Evolutionary conservation across 805 yeast genomes (phyloP).

Genomic region (Saccharomycopsis fermentans): DNA sequence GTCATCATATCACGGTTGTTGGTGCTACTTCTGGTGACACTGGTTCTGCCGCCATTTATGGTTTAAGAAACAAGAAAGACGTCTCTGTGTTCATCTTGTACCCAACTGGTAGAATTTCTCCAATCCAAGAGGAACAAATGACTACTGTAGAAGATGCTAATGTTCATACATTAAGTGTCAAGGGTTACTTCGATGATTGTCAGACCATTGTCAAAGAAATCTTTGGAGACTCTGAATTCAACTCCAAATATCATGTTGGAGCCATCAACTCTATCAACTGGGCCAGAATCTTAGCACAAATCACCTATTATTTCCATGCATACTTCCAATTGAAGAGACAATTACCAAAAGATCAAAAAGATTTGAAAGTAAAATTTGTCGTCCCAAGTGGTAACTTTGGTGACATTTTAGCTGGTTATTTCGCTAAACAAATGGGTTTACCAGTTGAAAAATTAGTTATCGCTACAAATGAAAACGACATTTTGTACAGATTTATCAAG

Average conservation of each 20-base stretch:
- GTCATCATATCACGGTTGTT: conserved; percentile 85
- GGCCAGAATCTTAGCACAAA: conserved; percentile 98
- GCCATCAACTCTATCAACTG: conserved; percentile 98
- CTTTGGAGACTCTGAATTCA: conserved; percentile 83
- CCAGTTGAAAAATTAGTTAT: conserved; percentile 80
- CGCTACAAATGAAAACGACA: conserved; percentile 94
- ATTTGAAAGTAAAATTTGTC: conserved; percentile 59
- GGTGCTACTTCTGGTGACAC: conserved; percentile 99
- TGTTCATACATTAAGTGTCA: conserved; percentile 90
- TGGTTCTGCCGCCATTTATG: conserved; percentile 98
- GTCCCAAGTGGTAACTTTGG: conserved; percentile 99
- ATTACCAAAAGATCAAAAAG: conserved; percentile 24
- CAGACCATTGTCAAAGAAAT: conserved; percentile 92
- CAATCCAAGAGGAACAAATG: conserved; percentile 98
- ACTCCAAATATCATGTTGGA: conserved; percentile 84
- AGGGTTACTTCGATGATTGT: conserved; percentile 96
- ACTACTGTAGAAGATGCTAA: conserved; percentile 88
- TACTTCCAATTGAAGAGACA: conserved; percentile 60
- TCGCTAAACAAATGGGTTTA: conserved; percentile 90
- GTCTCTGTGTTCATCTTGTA: conserved; percentile 94
- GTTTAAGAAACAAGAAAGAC: conserved; percentile 92
- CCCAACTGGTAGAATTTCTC: conserved; percentile 96
- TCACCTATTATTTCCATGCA: conserved; percentile 90
- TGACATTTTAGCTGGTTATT: conserved; percentile 94
- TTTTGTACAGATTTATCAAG: conserved; percentile 83